A percentile compares a stretch with the other conserved stretches of the same genome.
Conservation (phyloP, 352 stramenopile species). For the Globisporangium polare region DNA sequence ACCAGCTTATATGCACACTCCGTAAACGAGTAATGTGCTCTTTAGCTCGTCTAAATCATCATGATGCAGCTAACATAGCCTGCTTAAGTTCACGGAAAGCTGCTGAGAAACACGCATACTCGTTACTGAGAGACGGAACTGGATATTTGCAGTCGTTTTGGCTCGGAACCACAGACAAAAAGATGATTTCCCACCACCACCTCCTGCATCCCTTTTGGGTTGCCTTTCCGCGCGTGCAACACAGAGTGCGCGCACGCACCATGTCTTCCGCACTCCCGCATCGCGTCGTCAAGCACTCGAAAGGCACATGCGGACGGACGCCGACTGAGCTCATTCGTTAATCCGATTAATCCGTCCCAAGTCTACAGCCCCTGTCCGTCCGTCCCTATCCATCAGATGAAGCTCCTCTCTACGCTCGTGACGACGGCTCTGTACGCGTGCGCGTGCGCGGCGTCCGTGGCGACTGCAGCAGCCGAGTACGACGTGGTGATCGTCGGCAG, state of each 20-base stretch:
- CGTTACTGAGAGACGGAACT: not conserved
- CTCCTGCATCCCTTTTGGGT: not conserved
- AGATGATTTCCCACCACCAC: constrained; percentile 1
- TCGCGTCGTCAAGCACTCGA: not conserved
- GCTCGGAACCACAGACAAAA: not conserved
- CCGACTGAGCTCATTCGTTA: not conserved
- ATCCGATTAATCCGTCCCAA: not conserved
- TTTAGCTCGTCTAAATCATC: no score
- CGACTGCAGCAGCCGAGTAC: constrained; percentile 21
- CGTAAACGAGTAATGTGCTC: not conserved
- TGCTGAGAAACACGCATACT: no score
- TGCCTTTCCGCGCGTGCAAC: not conserved
- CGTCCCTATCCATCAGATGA: not conserved
- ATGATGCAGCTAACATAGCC: no score
- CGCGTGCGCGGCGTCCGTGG: no score
- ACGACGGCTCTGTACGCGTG: not conserved
- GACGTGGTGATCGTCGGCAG: constrained; percentile 59
- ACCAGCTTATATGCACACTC: not conserved
- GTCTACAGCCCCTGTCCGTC: not conserved
- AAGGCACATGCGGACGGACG: not conserved
- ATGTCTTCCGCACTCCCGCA: not conserved
- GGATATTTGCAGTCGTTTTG: not conserved
- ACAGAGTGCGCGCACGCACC: no score
- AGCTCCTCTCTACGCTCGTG: not conserved
- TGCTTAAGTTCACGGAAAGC: no score